Base-by-base conservation (phyloP, 805 yeast species). In the Suhomyces sp. region DNA sequence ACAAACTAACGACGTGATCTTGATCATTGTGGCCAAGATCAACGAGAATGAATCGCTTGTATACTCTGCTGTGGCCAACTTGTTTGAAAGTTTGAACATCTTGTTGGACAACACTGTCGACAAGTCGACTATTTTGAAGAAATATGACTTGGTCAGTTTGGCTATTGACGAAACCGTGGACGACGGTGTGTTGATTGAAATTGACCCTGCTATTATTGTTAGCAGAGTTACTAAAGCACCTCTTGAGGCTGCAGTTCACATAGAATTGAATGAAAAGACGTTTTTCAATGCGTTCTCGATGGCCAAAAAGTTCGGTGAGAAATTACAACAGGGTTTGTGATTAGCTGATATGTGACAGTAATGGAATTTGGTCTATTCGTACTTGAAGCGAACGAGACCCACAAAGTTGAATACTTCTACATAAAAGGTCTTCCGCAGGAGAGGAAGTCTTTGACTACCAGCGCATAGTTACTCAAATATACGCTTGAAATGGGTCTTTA, bases 151-250 rank as follows among this genome's bases (percentile, higher is more conserved):
- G 70, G 83, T 88, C 24, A 71, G 87, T 28, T 73, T 93, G 58
- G 86, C 95, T 4, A 76, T 90, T 28, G 98, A 93, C 60, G 98
- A 93, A 63, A 75, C 95, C 7, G 71, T 93, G 32, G 98, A 93
- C 56, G 95, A 90, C 56, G 98, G 98, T 25, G 79, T 93, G 44
- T 79, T 93, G 38, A 72, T 93, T 48, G 97, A 93, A 60, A 83
- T 88, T 18, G 97, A 93, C 53, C 80, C 95, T 4, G 77, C 83
- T 22, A 79, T 86, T 26, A 85, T 93, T 48, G 90, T 91, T 2
- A 77, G 95, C 11, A 77, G 98, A 63, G 96, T 90, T 17, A 85
- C 98, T n/a, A 77, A 79, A 40, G 81, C 93, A 20, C 95, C 96
- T 29, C 62, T 50, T 20, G 42, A 54, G n/a, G 48, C 45, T 33